Base-by-base conservation (phyloP, 1,284 basidiomycete genomes). In the Cronartium quercuum region DNA sequence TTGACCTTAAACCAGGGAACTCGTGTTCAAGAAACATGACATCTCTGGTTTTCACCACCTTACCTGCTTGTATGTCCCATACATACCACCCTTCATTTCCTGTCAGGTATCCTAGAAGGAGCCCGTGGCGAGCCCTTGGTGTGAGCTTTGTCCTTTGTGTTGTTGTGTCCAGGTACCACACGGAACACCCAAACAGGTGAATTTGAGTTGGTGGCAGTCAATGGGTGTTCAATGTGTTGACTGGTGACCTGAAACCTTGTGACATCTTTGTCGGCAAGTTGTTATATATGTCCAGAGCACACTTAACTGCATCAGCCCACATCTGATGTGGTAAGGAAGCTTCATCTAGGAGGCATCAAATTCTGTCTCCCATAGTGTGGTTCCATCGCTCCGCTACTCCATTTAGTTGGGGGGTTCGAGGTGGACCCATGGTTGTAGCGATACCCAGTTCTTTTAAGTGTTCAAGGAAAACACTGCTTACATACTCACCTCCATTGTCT, bases 401-500 rank as follows among this genome's bases (percentile, higher is more conserved):
- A 24, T 63, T 63, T 13, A 63, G 61, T 21, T 63, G 3, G 6
- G 61, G 61, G 4, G 34, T 38, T 35, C 42, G 61, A 10, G 61
- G 61, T 6, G 29, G 61, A 6, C 61, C 61, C n/a, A 81, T 77
- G 61, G 81, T 76, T 34, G 76, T 78, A 35, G 75, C 51, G 2
- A 82, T 84, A 18, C 83, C 83, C 7, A 76, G 38, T 0, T 57
- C 35, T 12, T 76, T 76, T 5, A 83, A 80, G 58, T 79, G 81
- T 0, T 71, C 76, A 13, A 68, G n/a, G 70, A 83, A 81, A 3
- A 73, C 78, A 1, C 77, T 75, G 3, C 75, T 76, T 10, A 75
- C 65, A 74, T 79, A 81, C 77, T 83, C 78, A 2, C 79, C 79
- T 21, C 82, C 82, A 35, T 81, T 80, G 77, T 85, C 82, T 76